Conservation (phyloP, 2,329 filamentous ascomycete genomes). For the Colletotrichum plurivorum region DNA sequence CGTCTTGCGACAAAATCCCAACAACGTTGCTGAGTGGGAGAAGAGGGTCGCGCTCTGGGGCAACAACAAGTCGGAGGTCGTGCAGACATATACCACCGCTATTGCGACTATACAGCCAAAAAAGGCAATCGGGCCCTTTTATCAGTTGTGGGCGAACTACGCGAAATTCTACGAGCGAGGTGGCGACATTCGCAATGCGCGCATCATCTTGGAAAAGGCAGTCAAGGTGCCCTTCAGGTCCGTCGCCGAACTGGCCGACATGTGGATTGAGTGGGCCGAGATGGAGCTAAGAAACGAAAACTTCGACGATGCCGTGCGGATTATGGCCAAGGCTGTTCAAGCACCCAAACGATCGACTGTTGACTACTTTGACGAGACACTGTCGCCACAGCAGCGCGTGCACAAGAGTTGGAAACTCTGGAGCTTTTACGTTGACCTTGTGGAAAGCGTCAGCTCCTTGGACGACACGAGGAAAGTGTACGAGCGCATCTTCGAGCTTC, state of each 20-base stretch:
- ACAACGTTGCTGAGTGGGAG: slow-evolving; percentile 97
- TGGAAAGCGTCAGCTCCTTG: slow-evolving; percentile 91
- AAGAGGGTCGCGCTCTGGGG: slow-evolving; percentile 97
- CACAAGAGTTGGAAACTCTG: slow-evolving; percentile 99
- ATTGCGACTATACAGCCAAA: slow-evolving; percentile 95
- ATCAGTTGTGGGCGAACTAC: slow-evolving; percentile 96
- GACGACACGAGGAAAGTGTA: slow-evolving; percentile 96
- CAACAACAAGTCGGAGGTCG: slow-evolving; percentile 90
- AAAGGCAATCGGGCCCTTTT: slow-evolving; percentile 92
- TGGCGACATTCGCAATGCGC: slow-evolving; percentile 85
- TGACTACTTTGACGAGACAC: slow-evolving; percentile 97
- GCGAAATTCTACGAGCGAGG: slow-evolving; percentile 96
- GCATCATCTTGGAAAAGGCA: slow-evolving; percentile 96
- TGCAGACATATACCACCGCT: slow-evolving; percentile 94
- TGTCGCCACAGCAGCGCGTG: slow-evolving; percentile 94
- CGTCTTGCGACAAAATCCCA: slow-evolving; percentile 92
- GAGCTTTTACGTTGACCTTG: slow-evolving; percentile 99
- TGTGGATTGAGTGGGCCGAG: slow-evolving; percentile 99
- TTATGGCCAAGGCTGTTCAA: slow-evolving; percentile 97
- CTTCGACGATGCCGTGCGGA: slow-evolving; percentile 92
- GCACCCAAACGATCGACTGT: slow-evolving; percentile 97
- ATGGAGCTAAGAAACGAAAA: slow-evolving; percentile 97
- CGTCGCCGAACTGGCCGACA: slow-evolving; percentile 95
- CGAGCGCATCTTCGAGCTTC: slow-evolving; percentile 96
- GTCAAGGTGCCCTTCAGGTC: slow-evolving; percentile 98